These are phyloP conservation scores for Pleoardoris graminearum DNA, from an alignment of 2,329 filamentous ascomycete species.

Conservation along the genomic window DNA sequence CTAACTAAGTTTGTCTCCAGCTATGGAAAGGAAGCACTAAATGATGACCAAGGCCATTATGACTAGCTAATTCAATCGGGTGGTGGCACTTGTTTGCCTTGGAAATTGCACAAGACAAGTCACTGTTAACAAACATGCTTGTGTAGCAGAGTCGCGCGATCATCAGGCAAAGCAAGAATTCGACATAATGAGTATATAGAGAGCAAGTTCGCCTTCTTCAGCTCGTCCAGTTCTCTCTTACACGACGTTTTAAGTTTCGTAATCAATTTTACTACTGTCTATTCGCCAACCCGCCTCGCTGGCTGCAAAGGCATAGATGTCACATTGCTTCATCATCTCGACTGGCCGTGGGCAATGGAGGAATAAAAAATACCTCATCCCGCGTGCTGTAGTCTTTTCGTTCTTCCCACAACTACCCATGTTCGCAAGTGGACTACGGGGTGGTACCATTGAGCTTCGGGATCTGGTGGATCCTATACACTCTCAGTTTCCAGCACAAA, in stretches of 20 bases:
- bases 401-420: neutral
- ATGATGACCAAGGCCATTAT: neutral
- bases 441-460: neutral
- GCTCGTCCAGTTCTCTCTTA: too few species aligned
- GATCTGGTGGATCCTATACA: neutral
- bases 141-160: too few species aligned
- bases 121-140: too few species aligned
- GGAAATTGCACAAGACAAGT: too few species aligned
- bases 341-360: neutral
- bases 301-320: neutral
- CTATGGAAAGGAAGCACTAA: neutral
- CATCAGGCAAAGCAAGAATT: too few species aligned
- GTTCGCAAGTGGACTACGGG: neutral
- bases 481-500: neutral
- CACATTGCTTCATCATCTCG: neutral
- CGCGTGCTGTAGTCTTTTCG: neutral
- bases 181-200: too few species aligned
- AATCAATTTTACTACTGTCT: neutral
- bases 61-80: neutral
- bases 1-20: neutral
- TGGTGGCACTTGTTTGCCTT: neutral
- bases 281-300: neutral
- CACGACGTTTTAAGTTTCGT: neutral
- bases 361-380: neutral
- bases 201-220: too few species aligned